Evolutionary conservation across 441 rosid genomes (phyloP).

Genomic region (Flueggea neowawraea): DNA sequence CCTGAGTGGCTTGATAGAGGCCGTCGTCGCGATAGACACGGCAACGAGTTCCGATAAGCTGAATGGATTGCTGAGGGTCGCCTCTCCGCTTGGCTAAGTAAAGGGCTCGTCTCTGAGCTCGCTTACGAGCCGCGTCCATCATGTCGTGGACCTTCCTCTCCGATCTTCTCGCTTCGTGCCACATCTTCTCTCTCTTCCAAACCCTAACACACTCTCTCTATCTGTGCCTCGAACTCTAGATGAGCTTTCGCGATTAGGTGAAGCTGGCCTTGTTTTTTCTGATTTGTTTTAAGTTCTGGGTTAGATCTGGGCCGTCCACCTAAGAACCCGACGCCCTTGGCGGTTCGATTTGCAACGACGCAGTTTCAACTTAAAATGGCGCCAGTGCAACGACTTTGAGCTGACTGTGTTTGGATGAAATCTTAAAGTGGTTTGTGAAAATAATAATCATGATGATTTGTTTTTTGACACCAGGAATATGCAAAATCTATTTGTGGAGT

Average conservation of each 20-base stretch:
- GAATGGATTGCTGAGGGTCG: slow-evolving; percentile 91
- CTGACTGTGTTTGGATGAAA: no score
- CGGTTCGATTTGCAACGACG: no score
- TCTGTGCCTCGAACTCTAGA: not conserved
- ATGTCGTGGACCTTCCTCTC: slow-evolving; percentile 96
- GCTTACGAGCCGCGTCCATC: slow-evolving; percentile 99
- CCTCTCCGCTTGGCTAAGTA: slow-evolving; percentile 92
- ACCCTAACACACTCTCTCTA: slow-evolving; percentile 2
- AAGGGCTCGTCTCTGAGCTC: slow-evolving; percentile 91
- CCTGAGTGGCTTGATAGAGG: slow-evolving; percentile 85
- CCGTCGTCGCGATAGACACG: slow-evolving; percentile 82
- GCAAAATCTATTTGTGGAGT: no score
- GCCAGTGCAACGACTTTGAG: no score
- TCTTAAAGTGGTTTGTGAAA: no score
- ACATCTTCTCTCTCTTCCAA: slow-evolving; percentile 42
- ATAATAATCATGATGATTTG: no score
- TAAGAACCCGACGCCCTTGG: not conserved
- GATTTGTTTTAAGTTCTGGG: not conserved
- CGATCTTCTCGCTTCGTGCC: slow-evolving; percentile 99
- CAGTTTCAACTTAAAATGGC: no score
- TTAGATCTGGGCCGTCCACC: slow-evolving; percentile 10
- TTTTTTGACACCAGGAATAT: no score
- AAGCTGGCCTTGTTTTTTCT: not conserved
- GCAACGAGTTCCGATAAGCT: slow-evolving; percentile 65
- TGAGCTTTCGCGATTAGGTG: not conserved